phyloP scores from a whole-genome alignment of 2,329 filamentous ascomycete species.

The Piedraia hortae region DNA sequence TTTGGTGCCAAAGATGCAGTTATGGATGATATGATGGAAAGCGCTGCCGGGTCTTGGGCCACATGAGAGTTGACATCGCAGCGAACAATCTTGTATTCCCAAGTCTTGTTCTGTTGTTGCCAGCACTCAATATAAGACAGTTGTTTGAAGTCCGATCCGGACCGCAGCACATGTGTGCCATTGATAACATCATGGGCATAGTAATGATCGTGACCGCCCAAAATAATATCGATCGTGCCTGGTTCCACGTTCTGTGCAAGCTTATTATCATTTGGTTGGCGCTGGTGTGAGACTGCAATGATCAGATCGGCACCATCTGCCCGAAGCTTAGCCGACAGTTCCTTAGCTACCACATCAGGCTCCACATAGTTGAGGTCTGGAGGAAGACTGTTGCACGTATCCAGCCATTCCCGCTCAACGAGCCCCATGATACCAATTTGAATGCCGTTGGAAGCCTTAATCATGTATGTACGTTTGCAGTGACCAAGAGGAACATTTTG shows the following conservation, averaged over 20 bases:
- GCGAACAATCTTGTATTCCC: constrained; percentile 45
- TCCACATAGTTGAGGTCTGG: constrained; percentile 61
- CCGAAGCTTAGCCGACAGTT: constrained; percentile 45
- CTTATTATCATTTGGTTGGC: constrained; percentile 74
- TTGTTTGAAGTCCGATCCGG: constrained; percentile 78
- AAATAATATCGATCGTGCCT: constrained; percentile 50
- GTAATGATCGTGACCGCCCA: constrained; percentile 77
- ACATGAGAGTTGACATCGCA: constrained; percentile 46
- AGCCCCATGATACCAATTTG: constrained; percentile 68
- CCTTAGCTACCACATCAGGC: constrained; percentile 44
- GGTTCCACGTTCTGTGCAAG: constrained; percentile 42
- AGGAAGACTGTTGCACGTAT: constrained; percentile 64
- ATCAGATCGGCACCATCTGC: constrained; percentile 59
- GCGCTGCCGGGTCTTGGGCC: constrained; percentile 31
- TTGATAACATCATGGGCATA: constrained; percentile 56
- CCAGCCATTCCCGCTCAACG: constrained; percentile 68
- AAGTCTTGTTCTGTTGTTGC: constrained; percentile 22
- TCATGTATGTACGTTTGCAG: constrained; percentile 44
- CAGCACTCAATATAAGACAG: constrained; percentile 65
- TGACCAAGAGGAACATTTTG: constrained; percentile 47
- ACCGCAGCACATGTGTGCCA: constrained; percentile 58
- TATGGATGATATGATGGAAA: constrained; percentile 36
- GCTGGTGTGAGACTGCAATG: constrained; percentile 57
- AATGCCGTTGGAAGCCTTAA: constrained; percentile 57
- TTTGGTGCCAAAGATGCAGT: constrained; percentile 49